phyloP scores from a whole-genome alignment of 352 stramenopile genomes.

The Phytophthora melonis region DNA sequence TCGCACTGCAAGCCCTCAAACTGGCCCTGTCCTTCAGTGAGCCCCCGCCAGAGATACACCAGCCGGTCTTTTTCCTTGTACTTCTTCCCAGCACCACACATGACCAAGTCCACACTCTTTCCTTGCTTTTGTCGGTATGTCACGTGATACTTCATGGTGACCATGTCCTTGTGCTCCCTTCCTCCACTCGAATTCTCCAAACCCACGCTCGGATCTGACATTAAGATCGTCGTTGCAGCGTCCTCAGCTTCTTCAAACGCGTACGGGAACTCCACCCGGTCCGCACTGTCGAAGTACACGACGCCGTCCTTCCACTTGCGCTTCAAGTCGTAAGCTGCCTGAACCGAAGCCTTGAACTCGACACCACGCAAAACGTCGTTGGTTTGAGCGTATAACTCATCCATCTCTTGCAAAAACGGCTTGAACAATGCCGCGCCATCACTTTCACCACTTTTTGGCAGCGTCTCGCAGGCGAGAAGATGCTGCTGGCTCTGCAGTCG shows the following conservation, averaged over 20 bases:
- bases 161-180: slow-evolving; percentile 20
- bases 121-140: slow-evolving; percentile 18
- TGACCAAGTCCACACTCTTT: slow-evolving; percentile 2
- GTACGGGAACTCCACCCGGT: slow-evolving; percentile 23
- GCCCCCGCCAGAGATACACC: slow-evolving; percentile 54
- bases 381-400: slow-evolving; percentile 15
- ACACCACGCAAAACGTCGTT: slow-evolving; percentile 17
- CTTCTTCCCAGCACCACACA: slow-evolving; percentile 33
- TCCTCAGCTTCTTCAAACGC: slow-evolving; percentile 13
- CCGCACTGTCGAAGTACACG: slow-evolving; percentile 28
- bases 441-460: background rate
- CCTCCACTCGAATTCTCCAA: background rate
- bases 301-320: slow-evolving; percentile 17
- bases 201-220: slow-evolving; percentile 1
- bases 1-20: slow-evolving; percentile 48
- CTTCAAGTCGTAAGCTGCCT: slow-evolving; percentile 7
- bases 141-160: slow-evolving; percentile 33
- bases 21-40: slow-evolving; percentile 41
- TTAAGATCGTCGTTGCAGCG: slow-evolving; percentile 18
- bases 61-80: slow-evolving; percentile 48
- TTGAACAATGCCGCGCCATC: slow-evolving; percentile 2
- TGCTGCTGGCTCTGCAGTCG: background rate
- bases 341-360: slow-evolving; percentile 1
- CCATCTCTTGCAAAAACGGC: slow-evolving; percentile 6
- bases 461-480: slow-evolving; percentile 3